Percentiles rank a stretch among this genome's conserved stretches.
Conservation (phyloP, 2,329 filamentous ascomycete species). For the Calcarisporium arbuscula region DNA sequence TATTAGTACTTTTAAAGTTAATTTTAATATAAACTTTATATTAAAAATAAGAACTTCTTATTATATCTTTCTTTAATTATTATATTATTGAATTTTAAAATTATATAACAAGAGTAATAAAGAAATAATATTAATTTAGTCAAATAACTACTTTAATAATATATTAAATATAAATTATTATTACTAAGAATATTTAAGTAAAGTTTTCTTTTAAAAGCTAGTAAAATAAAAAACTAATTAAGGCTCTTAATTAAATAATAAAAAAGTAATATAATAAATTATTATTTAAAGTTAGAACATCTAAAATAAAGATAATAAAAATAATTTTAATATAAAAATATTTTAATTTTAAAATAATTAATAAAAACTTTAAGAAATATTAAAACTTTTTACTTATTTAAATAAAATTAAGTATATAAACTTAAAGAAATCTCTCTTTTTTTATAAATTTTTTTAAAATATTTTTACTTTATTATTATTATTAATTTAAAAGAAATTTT, state of each 20-base stretch:
- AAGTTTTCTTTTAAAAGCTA: not conserved
- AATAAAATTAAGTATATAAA: not conserved
- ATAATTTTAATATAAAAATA: not conserved
- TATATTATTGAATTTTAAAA: no score
- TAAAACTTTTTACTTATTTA: no score
- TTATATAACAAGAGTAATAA: no score
- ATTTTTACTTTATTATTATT: not conserved
- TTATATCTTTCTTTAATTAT: no score
- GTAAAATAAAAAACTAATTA: not conserved
- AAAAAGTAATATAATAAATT: not conserved
- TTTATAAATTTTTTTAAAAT: not conserved
- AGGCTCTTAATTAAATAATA: not conserved
- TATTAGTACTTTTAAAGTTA: no score
- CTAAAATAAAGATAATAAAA: not conserved
- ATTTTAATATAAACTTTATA: no score
- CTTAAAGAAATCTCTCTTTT: not conserved
- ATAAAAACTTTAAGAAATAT: not conserved
- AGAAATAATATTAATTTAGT: no score
- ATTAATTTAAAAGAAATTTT: not conserved
- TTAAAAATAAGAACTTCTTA: no score
- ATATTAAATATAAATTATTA: not conserved
- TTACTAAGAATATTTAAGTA: not conserved
- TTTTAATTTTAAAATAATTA: not conserved
- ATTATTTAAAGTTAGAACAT: not conserved
- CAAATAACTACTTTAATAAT: not conserved